Evolutionary conservation across 2,329 filamentous ascomycete genomes (phyloP).

Genomic region (Colletotrichum plurivorum): DNA sequence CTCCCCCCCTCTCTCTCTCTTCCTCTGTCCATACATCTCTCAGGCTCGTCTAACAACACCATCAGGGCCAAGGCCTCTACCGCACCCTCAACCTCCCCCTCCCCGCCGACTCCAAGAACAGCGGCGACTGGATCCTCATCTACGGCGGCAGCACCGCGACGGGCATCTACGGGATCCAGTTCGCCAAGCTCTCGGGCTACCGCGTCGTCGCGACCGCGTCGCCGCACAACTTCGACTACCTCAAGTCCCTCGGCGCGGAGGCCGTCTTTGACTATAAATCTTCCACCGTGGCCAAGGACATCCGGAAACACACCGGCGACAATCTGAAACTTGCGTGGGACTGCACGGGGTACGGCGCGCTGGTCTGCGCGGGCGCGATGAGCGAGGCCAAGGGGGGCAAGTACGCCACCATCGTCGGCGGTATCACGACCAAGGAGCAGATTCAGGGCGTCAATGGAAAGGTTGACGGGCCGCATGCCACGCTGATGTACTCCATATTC

Average conservation of each 20-base stretch:
- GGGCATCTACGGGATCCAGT: constrained; percentile 65
- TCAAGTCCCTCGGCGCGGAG: constrained; percentile 60
- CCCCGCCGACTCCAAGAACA: constrained; percentile 50
- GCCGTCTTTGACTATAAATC: constrained; percentile 61
- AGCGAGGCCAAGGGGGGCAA: constrained; percentile 46
- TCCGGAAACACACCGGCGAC: constrained; percentile 44
- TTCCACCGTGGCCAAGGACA: constrained; percentile 40
- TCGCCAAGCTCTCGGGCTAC: constrained; percentile 57
- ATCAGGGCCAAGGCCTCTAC: constrained; percentile 59
- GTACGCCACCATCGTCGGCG: constrained; percentile 57
- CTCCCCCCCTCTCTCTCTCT: too few species aligned
- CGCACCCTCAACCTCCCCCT: constrained; percentile 60
- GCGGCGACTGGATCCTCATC: constrained; percentile 48
- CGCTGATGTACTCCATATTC: constrained; percentile 57
- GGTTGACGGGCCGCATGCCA: constrained; percentile 45
- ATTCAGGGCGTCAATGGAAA: constrained; percentile 58
- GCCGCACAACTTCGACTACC: constrained; percentile 54
- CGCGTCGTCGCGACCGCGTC: constrained; percentile 57
- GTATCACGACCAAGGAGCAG: constrained; percentile 51
- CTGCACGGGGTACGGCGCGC: constrained; percentile 47
- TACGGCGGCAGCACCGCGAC: constrained; percentile 69
- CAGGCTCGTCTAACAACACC: neutral
- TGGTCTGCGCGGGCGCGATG: constrained; percentile 49
- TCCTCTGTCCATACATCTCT: neutral
- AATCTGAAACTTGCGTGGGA: constrained; percentile 52